A percentile compares a stretch with the other conserved stretches of the same genome.
These are phyloP conservation scores for Colletotrichum sp. DNA, from an alignment of 2,329 filamentous ascomycete genomes.

Conservation along the genomic window DNA sequence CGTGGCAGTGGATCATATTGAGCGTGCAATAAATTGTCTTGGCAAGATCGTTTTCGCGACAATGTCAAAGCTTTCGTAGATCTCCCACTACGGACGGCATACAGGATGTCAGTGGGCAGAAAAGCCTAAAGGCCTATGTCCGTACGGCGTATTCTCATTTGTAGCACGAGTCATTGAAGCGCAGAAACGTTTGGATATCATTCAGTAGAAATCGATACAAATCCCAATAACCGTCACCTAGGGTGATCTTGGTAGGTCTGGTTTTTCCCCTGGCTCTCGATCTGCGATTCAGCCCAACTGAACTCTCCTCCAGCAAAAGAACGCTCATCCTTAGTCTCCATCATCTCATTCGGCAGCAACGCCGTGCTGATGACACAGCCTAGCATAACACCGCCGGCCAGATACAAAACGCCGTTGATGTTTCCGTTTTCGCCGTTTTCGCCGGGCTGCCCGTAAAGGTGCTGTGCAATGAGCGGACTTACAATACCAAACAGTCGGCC, in stretches of 20 bases:
- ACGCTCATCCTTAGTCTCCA: slow-evolving; percentile 37
- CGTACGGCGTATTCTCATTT: background rate
- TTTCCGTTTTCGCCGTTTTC: slow-evolving; percentile 30
- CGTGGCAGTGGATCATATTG: background rate
- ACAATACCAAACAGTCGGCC: slow-evolving; percentile 63
- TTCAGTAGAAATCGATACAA: background rate
- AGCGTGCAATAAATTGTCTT: background rate
- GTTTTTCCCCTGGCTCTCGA: background rate
- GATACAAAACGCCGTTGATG: background rate
- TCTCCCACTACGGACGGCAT: background rate
- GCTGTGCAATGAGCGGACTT: slow-evolving; percentile 59
- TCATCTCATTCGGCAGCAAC: slow-evolving; percentile 46
- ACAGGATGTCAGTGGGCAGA: background rate
- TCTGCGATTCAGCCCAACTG: background rate
- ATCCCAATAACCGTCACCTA: accelerated
- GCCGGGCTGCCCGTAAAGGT: slow-evolving; percentile 35
- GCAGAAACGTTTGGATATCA: background rate
- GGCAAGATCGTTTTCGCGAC: background rate
- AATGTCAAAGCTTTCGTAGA: background rate
- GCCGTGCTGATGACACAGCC: slow-evolving; percentile 57
- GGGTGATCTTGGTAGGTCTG: background rate
- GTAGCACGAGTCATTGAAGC: background rate
- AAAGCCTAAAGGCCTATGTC: background rate
- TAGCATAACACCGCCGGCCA: slow-evolving; percentile 45
- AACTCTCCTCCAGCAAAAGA: background rate